A percentile compares a stretch with the other conserved stretches of the same genome.
These are phyloP conservation scores for Penicillium sp. DNA, from an alignment of 2,329 filamentous ascomycete genomes.

Conservation along the genomic window DNA sequence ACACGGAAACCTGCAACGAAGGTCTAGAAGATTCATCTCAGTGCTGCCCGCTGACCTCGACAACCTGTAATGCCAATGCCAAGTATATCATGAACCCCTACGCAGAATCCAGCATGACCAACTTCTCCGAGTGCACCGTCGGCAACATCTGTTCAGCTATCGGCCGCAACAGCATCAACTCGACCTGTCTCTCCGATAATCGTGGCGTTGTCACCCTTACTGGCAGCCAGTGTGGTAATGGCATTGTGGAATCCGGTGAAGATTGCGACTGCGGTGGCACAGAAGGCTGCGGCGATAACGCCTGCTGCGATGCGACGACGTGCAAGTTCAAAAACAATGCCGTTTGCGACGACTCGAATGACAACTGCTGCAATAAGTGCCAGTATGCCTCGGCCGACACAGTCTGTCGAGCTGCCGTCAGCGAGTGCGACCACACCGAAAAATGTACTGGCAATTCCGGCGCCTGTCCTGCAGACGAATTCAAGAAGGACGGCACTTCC, in stretches of 20 bases:
- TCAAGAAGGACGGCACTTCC: constrained; percentile 63
- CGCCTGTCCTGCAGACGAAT: constrained; percentile 70
- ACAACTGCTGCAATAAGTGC: constrained; percentile 46
- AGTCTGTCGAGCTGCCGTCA: constrained; percentile 76
- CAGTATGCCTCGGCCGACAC: constrained; percentile 55
- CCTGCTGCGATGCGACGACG: constrained; percentile 79
- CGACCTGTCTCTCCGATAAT: constrained; percentile 79
- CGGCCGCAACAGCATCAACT: constrained; percentile 70
- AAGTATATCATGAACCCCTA: constrained; percentile 95
- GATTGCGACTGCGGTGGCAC: constrained; percentile 92
- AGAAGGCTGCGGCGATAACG: constrained; percentile 67
- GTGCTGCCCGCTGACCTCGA: constrained; percentile 74
- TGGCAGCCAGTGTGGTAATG: constrained; percentile 87
- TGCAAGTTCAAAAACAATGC: constrained; percentile 77
- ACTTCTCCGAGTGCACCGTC: constrained; percentile 83
- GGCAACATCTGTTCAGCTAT: constrained; percentile 93
- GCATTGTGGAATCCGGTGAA: constrained; percentile 90
- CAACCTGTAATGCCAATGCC: constrained; percentile 70
- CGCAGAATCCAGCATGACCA: constrained; percentile 66
- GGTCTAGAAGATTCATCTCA: constrained; percentile 60
- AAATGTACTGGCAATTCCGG: constrained; percentile 70
- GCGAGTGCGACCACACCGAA: constrained; percentile 81
- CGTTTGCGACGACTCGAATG: constrained; percentile 64
- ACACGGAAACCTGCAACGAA: constrained; percentile 61
- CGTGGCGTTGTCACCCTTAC: constrained; percentile 75